Percentiles rank a stretch among this genome's conserved stretches.
Conservation (phyloP, 495 filamentous ascomycete species). For the Xylaria longipes region DNA sequence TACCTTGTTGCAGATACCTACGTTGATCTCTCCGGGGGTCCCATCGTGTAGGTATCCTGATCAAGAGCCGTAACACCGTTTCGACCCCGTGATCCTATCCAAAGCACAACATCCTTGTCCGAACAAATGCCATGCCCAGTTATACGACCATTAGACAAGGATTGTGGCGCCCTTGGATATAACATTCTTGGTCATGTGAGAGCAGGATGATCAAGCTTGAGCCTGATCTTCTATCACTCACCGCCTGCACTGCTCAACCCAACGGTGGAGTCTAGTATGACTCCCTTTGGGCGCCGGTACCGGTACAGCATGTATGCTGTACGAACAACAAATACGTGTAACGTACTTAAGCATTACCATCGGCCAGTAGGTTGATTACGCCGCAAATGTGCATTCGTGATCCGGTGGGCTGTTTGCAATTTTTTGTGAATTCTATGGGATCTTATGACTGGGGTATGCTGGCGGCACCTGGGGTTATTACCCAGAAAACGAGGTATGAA, state of each 20-base stretch:
- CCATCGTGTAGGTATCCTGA: conserved; percentile 24
- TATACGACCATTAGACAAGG: conserved; percentile 15
- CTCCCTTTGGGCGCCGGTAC: conserved; percentile 25
- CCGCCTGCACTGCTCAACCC: conserved; percentile 29
- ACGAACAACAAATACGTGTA: conserved; percentile 26
- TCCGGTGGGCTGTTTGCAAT: background rate
- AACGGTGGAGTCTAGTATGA: conserved; percentile 25
- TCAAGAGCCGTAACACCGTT: conserved; percentile 18
- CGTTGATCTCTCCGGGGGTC: conserved; percentile 19
- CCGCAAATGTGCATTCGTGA: conserved; percentile 18
- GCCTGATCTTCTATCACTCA: conserved; percentile 29
- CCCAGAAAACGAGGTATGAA: background rate
- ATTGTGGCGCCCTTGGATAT: conserved; percentile 19
- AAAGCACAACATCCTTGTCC: conserved; percentile 11
- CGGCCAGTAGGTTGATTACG: conserved; percentile 13
- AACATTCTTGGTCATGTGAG: conserved; percentile 27
- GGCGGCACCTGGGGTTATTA: background rate
- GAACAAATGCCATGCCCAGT: conserved; percentile 21
- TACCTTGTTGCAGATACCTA: conserved; percentile 21
- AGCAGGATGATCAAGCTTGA: conserved; percentile 23
- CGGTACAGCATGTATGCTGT: conserved; percentile 18
- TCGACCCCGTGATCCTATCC: conserved; percentile 20
- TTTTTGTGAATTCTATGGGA: background rate
- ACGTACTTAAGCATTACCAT: conserved; percentile 8
- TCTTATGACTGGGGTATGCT: background rate